phyloP scores from a whole-genome alignment of 345 rosid species.

The Salix dunnii region DNA sequence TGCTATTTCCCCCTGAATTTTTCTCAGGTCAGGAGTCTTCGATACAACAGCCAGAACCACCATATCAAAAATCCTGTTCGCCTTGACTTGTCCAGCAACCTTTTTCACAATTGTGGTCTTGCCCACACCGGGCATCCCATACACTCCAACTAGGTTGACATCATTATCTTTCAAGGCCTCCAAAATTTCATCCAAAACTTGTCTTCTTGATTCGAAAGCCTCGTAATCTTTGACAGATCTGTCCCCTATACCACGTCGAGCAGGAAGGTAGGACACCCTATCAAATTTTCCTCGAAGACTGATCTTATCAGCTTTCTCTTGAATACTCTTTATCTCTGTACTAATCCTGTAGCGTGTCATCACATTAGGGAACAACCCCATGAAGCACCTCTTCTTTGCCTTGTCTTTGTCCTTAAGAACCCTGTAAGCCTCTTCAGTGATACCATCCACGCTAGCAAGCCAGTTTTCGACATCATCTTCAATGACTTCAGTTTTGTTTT shows the following conservation, averaged over 20 bases:
- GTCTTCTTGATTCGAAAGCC: constrained; percentile 10
- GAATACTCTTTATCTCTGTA: too few species aligned
- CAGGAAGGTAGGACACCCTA: background rate
- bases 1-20: constrained; percentile 15
- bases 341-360: too few species aligned
- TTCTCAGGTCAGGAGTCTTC: background rate
- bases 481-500: too few species aligned
- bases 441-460: too few species aligned
- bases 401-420: too few species aligned
- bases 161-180: background rate
- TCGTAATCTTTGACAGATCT: background rate
- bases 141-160: constrained; percentile 5
- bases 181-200: background rate
- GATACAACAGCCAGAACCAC: constrained; percentile 1
- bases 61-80: background rate
- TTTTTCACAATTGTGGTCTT: constrained; percentile 13
- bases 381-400: too few species aligned
- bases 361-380: too few species aligned
- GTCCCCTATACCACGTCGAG: background rate
- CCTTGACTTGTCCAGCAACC: background rate
- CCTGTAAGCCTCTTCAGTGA: too few species aligned
- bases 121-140: constrained; percentile 12
- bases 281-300: background rate
- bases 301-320: too few species aligned
- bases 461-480: too few species aligned